Percentiles rank a stretch among this genome's conserved stretches.
Evolutionary conservation across 192 early-diverging fungal species (phyloP).

Genomic region (Umbelopsis vinacea): DNA sequence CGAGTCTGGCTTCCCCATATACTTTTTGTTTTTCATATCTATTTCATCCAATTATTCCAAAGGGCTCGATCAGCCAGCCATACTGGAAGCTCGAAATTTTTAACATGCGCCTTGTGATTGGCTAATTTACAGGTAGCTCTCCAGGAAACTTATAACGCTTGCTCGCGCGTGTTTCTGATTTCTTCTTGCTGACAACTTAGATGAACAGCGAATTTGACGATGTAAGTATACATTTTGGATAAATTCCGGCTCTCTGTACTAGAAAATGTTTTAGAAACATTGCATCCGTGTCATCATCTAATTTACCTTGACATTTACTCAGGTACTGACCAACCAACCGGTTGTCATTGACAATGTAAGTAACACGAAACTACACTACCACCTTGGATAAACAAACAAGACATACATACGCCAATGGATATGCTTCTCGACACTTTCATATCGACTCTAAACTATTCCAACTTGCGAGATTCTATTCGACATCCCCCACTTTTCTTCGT

Average conservation of each 20-base stretch:
- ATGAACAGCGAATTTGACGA: slow-evolving; percentile 24
- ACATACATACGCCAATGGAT: too few relatives aligned
- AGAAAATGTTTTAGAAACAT: not conserved
- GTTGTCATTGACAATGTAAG: slow-evolving; percentile 99
- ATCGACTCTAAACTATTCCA: not conserved
- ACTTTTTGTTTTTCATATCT: too few relatives aligned
- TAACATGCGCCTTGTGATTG: not conserved
- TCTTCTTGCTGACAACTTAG: slow-evolving; percentile 12
- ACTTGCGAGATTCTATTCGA: not conserved
- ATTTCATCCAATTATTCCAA: too few relatives aligned
- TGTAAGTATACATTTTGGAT: not conserved
- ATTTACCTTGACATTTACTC: not conserved
- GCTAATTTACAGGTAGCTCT: not conserved
- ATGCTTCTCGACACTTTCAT: not conserved
- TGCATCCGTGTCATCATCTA: not conserved
- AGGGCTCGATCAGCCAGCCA: too few relatives aligned
- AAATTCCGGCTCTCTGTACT: not conserved
- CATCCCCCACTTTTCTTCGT: not conserved
- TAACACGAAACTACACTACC: not conserved
- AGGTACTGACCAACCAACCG: slow-evolving; percentile 94
- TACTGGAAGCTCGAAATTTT: too few relatives aligned
- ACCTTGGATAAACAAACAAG: not conserved
- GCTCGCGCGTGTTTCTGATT: slow-evolving; percentile 7
- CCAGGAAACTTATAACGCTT: not conserved
- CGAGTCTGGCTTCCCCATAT: too few relatives aligned